These are phyloP conservation scores for Phytopythium ostracodes DNA, from an alignment of 352 stramenopile genomes.

Conservation along the genomic window DNA sequence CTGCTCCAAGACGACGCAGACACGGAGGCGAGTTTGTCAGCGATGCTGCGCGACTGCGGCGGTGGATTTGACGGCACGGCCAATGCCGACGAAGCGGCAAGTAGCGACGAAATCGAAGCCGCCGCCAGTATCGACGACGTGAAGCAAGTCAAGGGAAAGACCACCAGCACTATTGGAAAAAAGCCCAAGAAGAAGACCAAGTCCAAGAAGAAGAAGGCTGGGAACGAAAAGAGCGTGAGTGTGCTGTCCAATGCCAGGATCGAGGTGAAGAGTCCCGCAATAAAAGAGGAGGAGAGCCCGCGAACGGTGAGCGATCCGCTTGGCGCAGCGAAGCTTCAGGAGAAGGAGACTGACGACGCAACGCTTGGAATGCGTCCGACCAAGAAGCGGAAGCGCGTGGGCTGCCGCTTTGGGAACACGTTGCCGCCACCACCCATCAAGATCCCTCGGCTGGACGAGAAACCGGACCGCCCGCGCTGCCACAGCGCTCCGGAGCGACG, in stretches of 20 bases:
- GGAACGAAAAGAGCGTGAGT: neutral
- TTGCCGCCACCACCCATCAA: constrained; percentile 55
- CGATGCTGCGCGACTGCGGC: constrained; percentile 3
- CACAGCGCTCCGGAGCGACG: constrained; percentile 42
- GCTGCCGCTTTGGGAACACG: constrained; percentile 11
- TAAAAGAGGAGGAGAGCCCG: constrained; percentile 9
- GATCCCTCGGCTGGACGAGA: constrained; percentile 48
- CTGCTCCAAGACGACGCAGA: constrained; percentile 11
- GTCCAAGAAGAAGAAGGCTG: constrained; percentile 8
- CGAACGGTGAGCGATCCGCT: constrained; percentile 3
- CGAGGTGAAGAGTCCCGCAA: neutral
- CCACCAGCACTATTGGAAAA: constrained; percentile 10
- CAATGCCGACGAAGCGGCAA: constrained; percentile 7
- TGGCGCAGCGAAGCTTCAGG: neutral
- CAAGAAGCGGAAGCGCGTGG: constrained; percentile 32
- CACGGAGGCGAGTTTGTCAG: constrained; percentile 2
- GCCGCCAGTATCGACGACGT: constrained; percentile 5
- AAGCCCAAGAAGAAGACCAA: constrained; percentile 24
- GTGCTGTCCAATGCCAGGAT: neutral
- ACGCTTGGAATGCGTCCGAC: neutral
- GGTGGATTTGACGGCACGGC: constrained; percentile 8
- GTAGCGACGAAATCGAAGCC: neutral
- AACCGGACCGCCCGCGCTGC: constrained; percentile 28
- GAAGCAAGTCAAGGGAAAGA: constrained; percentile 11
- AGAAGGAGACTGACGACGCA: neutral